Percentiles rank a stretch among this genome's conserved stretches.
Conservation (phyloP, 2,329 filamentous ascomycete genomes). For the Alternaria arbusti region DNA sequence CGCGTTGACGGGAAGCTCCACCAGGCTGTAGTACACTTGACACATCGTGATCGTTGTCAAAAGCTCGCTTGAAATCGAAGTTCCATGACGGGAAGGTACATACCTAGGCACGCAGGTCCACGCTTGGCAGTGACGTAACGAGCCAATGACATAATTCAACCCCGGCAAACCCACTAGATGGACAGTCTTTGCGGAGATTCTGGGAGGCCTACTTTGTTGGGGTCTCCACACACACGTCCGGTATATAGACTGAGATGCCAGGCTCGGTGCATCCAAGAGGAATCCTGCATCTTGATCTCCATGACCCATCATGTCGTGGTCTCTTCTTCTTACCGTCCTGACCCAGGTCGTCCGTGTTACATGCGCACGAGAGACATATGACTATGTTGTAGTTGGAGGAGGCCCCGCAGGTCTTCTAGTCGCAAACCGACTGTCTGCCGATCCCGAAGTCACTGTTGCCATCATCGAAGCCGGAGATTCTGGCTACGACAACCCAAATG, state of each 20-base stretch:
- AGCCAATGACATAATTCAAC: not conserved
- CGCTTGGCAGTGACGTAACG: not conserved
- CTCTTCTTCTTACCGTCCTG: not conserved
- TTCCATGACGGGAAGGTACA: not conserved
- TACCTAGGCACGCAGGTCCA: not conserved
- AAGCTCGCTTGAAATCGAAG: not conserved
- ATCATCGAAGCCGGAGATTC: constrained; percentile 45
- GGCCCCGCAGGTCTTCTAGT: constrained; percentile 43
- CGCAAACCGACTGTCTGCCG: constrained; percentile 36
- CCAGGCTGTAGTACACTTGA: not conserved
- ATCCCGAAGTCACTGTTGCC: constrained; percentile 31
- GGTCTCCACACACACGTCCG: not conserved
- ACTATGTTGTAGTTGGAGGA: constrained; percentile 45
- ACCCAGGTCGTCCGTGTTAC: not conserved
- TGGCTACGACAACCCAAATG: constrained; percentile 39
- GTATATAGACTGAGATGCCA: not conserved
- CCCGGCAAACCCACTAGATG: not conserved
- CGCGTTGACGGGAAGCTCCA: not conserved
- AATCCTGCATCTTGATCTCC: not conserved
- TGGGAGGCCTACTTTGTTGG: not conserved
- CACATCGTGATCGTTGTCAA: not conserved
- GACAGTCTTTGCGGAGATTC: not conserved
- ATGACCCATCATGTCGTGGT: constrained; percentile 3
- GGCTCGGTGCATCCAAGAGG: not conserved
- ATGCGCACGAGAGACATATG: constrained; percentile 25